Percentiles rank a stretch among this genome's conserved stretches.
Conservation (phyloP, 441 rosid genomes). For the Kokia cookei region DNA sequence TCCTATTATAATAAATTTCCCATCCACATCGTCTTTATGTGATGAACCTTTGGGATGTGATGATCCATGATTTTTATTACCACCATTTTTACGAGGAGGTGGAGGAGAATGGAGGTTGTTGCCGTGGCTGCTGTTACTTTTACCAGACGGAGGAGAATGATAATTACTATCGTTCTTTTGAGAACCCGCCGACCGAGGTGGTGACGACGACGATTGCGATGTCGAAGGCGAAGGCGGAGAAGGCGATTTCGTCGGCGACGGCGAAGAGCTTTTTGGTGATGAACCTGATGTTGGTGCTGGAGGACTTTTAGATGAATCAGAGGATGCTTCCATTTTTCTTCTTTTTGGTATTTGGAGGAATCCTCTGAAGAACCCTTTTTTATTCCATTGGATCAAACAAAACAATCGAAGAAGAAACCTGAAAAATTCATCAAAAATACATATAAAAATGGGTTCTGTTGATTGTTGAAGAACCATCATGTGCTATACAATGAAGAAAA, state of each 20-base stretch:
- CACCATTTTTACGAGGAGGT: not conserved
- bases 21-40: constrained; percentile 15
- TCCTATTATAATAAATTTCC: constrained; percentile 34
- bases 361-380: constrained; percentile 26
- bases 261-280: constrained; percentile 12
- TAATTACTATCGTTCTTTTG: not conserved
- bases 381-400: constrained; percentile 18
- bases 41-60: not conserved
- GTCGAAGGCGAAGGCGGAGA: not conserved
- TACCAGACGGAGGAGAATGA: constrained; percentile 20
- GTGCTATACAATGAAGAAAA: not conserved
- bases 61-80: too few relatives aligned
- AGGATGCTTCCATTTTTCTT: constrained; percentile 27
- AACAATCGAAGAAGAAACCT: constrained; percentile 25
- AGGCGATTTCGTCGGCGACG: constrained; percentile 11
- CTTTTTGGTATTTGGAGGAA: not conserved
- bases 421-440: not conserved
- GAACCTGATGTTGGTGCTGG: constrained; percentile 31
- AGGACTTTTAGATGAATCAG: constrained; percentile 35
- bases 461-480: not conserved
- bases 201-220: not conserved
- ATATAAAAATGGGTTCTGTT: too few relatives aligned
- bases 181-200: not conserved
- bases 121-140: constrained; percentile 1
- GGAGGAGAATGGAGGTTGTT: constrained; percentile 8